Conservation (phyloP, 2,329 filamentous ascomycete species). For the Aureobasidium vineae region DNA sequence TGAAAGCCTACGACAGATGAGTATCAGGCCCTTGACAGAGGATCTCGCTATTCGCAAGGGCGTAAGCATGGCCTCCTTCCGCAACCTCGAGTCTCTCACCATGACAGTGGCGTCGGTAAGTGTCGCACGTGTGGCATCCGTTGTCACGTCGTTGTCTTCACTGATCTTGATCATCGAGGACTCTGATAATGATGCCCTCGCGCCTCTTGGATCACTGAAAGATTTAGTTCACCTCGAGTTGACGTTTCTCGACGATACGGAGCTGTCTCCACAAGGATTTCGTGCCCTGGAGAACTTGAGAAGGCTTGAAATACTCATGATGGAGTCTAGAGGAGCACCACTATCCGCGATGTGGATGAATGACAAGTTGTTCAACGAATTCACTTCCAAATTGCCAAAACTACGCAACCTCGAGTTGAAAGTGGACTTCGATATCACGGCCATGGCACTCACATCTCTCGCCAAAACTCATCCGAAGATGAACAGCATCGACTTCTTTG, state of each 20-base stretch:
- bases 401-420: neutral
- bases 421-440: neutral
- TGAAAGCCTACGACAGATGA: neutral
- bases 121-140: neutral
- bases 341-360: neutral
- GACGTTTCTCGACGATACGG: neutral
- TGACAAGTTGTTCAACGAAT: neutral
- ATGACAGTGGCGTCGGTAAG: neutral
- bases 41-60: neutral
- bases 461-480: neutral
- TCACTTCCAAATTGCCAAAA: neutral
- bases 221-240: neutral
- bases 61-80: neutral
- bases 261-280: neutral
- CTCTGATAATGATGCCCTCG: neutral
- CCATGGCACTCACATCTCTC: neutral
- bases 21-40: neutral
- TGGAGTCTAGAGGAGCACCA: neutral
- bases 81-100: neutral
- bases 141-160: neutral
- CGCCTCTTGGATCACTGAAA: neutral
- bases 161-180: neutral
- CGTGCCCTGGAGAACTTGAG: neutral
- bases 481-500: neutral
- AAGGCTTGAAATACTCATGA: neutral